These are phyloP conservation scores for Solanum sejunctum DNA, from an alignment of 257 asterid species.

Conservation along the genomic window DNA sequence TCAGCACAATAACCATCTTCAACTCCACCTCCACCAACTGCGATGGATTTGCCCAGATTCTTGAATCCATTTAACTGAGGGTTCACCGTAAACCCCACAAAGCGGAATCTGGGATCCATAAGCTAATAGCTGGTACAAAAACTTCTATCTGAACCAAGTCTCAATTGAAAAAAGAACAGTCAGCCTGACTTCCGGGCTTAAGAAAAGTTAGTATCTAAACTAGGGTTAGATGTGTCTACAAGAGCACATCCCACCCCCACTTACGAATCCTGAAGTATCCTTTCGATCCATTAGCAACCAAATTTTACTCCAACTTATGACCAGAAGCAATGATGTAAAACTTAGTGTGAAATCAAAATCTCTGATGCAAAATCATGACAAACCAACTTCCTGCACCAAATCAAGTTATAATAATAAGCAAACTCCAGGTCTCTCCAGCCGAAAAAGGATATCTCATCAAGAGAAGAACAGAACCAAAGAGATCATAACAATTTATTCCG, in stretches of 20 bases:
- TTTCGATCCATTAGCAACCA: conserved; percentile 62
- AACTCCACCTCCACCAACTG: conserved; percentile 30
- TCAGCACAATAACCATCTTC: conserved; percentile 39
- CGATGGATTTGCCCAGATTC: conserved; percentile 52
- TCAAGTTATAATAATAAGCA: neutral
- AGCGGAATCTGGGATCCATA: conserved; percentile 70
- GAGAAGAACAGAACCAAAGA: neutral
- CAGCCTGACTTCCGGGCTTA: conserved; percentile 76
- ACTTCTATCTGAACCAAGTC: conserved; percentile 33
- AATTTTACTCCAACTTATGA: neutral
- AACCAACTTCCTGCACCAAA: conserved; percentile 34
- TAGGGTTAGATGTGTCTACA: conserved; percentile 55
- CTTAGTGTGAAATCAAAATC: conserved; percentile 16
- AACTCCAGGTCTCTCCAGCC: neutral
- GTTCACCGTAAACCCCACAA: conserved; percentile 62
- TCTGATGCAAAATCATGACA: conserved; percentile 1
- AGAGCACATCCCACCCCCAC: conserved; percentile 80
- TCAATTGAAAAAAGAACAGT: conserved; percentile 49
- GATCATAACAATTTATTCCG: neutral
- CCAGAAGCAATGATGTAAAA: conserved; percentile 18
- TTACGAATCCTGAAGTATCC: conserved; percentile 95
- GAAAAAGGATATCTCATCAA: neutral
- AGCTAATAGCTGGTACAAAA: conserved; percentile 24
- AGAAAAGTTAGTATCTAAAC: conserved; percentile 24
- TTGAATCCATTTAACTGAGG: conserved; percentile 42